Evolutionary conservation across 2,329 filamentous ascomycete species (phyloP).

Genomic region (Stemphylium vesicarium): DNA sequence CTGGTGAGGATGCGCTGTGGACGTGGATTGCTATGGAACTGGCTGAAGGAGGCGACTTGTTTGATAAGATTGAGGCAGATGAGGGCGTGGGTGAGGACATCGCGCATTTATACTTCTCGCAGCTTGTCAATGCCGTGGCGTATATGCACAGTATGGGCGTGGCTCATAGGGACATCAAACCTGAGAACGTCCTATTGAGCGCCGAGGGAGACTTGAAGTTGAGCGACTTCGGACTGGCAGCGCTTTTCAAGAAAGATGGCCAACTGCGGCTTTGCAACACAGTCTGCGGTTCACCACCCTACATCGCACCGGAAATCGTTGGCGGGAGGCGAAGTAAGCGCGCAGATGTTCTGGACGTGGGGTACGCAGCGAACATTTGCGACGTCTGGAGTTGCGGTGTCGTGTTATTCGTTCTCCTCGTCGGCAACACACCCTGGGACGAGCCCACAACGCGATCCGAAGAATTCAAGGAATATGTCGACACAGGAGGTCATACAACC

Average conservation of each 20-base stretch:
- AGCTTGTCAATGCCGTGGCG: constrained; percentile 86
- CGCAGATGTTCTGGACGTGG: constrained; percentile 57
- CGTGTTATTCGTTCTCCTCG: constrained; percentile 93
- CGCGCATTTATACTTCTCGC: constrained; percentile 93
- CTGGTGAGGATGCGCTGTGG: constrained; percentile 85
- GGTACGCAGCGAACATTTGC: constrained; percentile 79
- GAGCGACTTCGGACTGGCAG: constrained; percentile 95
- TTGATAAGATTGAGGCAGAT: constrained; percentile 99
- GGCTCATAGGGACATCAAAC: constrained; percentile 76
- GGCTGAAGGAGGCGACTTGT: constrained; percentile 92
- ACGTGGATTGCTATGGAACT: constrained; percentile 99
- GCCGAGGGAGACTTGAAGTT: constrained; percentile 87
- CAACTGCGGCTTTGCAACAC: constrained; percentile 82
- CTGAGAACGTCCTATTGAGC: constrained; percentile 92
- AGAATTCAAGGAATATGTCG: constrained; percentile 88
- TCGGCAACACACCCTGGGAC: constrained; percentile 98
- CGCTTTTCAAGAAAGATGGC: constrained; percentile 89
- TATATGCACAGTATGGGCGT: constrained; percentile 98
- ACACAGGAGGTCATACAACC: constrained; percentile 77
- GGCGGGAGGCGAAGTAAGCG: constrained; percentile 57
- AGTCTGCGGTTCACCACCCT: constrained; percentile 93
- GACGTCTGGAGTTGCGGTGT: constrained; percentile 99
- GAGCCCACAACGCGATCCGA: constrained; percentile 84
- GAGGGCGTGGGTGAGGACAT: constrained; percentile 93
- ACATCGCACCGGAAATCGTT: constrained; percentile 93